Conservation (phyloP, 2,329 filamentous ascomycete genomes). For the Cercospora brassicicola region DNA sequence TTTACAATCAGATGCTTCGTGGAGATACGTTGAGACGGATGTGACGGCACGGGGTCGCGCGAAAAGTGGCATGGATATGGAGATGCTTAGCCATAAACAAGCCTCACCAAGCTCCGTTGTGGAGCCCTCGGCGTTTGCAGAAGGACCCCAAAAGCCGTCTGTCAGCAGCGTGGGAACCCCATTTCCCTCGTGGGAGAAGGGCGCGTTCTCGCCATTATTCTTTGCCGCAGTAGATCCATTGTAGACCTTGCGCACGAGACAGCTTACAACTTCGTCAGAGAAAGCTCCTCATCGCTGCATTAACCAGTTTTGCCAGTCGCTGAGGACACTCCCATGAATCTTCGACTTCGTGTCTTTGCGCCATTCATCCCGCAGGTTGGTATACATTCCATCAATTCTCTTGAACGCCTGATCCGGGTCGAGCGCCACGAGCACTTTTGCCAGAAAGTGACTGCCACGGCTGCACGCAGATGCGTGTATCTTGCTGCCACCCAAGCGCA, state of each 20-base stretch:
- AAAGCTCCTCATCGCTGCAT: constrained; percentile 30
- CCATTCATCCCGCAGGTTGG: constrained; percentile 36
- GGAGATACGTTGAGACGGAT: background rate
- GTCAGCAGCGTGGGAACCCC: background rate
- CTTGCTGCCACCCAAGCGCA: constrained; percentile 62
- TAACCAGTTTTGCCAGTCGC: constrained; percentile 50
- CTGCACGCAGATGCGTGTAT: constrained; percentile 74
- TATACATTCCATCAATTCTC: constrained; percentile 24
- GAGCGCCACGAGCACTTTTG: constrained; percentile 59
- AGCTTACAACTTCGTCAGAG: too few relatives aligned
- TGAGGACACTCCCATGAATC: constrained; percentile 48
- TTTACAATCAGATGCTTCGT: background rate
- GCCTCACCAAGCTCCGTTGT: background rate
- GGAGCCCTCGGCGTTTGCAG: background rate
- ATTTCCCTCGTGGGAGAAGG: too few relatives aligned
- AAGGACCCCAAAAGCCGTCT: background rate
- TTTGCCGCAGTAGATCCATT: too few relatives aligned
- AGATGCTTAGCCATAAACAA: background rate
- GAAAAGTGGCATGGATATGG: background rate
- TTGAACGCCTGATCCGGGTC: constrained; percentile 42
- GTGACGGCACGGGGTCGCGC: background rate
- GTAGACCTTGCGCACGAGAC: too few relatives aligned
- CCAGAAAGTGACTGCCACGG: constrained; percentile 67
- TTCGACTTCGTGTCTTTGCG: constrained; percentile 44
- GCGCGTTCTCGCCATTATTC: too few relatives aligned